Conservation (phyloP, 345 rosid species). For the Salix purpurea region DNA sequence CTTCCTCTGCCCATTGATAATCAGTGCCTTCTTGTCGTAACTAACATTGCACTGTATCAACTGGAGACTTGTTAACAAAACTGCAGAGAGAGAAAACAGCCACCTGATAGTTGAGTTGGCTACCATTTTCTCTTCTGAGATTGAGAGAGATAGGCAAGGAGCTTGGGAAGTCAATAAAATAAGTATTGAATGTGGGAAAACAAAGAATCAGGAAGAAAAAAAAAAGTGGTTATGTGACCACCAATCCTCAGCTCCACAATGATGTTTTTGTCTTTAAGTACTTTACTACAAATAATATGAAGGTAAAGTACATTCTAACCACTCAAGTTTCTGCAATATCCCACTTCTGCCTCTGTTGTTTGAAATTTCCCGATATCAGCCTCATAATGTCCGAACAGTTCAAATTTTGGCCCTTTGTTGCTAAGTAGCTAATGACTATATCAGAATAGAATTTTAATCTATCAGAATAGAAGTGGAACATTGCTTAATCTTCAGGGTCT, state of each 20-base stretch:
- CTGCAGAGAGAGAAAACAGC: conserved; percentile 20
- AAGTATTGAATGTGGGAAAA: conserved; percentile 14
- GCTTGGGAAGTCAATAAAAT: background rate
- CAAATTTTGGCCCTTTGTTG: too few species aligned
- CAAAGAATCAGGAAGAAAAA: conserved; percentile 12
- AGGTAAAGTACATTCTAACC: too few species aligned
- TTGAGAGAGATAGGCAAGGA: conserved; percentile 10
- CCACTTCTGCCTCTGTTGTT: too few species aligned
- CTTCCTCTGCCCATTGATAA: conserved; percentile 50
- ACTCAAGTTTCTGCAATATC: too few species aligned
- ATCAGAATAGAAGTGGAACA: too few species aligned
- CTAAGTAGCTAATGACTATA: too few species aligned
- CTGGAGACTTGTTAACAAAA: conserved; percentile 21
- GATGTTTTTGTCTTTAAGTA: background rate
- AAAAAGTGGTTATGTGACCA: background rate
- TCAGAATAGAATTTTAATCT: too few species aligned
- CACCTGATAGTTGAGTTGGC: conserved; percentile 30
- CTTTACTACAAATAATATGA: background rate
- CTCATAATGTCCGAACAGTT: too few species aligned
- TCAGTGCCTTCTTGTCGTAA: conserved; percentile 50
- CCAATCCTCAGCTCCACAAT: conserved; percentile 1
- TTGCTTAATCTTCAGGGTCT: too few species aligned
- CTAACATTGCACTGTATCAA: conserved; percentile 32
- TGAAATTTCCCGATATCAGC: too few species aligned
- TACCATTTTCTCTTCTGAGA: conserved; percentile 22